Conservation (phyloP, 2,329 filamentous ascomycete species). For the Fulvia fulva region DNA sequence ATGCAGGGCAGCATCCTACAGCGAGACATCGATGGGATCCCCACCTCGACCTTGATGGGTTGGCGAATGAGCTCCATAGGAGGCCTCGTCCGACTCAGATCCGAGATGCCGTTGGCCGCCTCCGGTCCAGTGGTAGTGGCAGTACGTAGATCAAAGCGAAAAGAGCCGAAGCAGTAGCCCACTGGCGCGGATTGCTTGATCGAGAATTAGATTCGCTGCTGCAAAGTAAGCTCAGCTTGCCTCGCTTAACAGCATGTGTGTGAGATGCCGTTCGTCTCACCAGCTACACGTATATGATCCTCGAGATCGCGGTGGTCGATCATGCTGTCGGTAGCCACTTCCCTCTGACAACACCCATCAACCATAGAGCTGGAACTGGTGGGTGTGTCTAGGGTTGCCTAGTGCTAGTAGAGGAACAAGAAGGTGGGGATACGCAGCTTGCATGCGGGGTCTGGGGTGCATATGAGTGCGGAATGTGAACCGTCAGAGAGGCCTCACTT, state of each 20-base stretch:
- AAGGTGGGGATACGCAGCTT: not conserved
- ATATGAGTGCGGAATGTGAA: not conserved
- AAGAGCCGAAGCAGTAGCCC: not conserved
- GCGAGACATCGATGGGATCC: not conserved
- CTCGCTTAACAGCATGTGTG: not conserved
- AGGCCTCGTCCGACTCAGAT: not conserved
- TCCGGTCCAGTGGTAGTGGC: not conserved
- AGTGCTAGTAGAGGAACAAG: not conserved
- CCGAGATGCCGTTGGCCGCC: not conserved
- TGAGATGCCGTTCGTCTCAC: not conserved
- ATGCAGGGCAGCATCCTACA: constrained; percentile 1
- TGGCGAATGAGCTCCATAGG: not conserved
- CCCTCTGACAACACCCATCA: not conserved
- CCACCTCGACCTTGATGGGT: not conserved
- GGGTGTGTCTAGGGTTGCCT: not conserved
- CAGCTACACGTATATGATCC: no score
- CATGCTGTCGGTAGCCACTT: not conserved
- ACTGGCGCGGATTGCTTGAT: not conserved
- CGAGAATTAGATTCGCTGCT: not conserved
- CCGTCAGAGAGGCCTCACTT: not conserved
- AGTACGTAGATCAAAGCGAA: not conserved
- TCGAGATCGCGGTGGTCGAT: not conserved
- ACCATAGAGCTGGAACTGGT: not conserved
- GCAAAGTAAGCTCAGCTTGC: not conserved
- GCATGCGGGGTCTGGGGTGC: not conserved